Conservation (phyloP, 805 yeast species). For the Candida easanensis region DNA sequence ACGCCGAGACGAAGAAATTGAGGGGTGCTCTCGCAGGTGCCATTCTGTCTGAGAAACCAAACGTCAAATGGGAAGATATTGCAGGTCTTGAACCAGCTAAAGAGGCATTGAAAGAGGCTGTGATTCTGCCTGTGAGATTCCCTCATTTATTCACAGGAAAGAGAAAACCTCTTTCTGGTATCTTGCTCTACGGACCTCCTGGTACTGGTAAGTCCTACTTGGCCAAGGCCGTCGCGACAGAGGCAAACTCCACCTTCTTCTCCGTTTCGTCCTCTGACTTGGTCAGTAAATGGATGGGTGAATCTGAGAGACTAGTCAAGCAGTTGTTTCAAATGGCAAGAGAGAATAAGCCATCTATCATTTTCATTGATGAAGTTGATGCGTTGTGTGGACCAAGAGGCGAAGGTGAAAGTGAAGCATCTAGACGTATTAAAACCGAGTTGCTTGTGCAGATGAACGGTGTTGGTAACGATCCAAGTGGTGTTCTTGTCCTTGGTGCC, state of each 20-base stretch:
- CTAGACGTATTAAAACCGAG: slow-evolving; percentile 94
- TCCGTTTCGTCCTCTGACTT: slow-evolving; percentile 94
- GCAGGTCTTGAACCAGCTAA: slow-evolving; percentile 96
- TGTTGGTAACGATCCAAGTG: slow-evolving; percentile 91
- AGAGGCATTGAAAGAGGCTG: slow-evolving; percentile 96
- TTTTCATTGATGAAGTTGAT: slow-evolving; percentile 97
- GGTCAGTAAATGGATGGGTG: slow-evolving; percentile 99
- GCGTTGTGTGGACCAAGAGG: slow-evolving; percentile 98
- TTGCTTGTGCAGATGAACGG: slow-evolving; percentile 98
- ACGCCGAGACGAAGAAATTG: slow-evolving; percentile 81
- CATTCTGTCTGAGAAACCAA: slow-evolving; percentile 86
- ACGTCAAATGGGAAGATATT: slow-evolving; percentile 90
- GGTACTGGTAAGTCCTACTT: slow-evolving; percentile 97
- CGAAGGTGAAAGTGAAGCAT: slow-evolving; percentile 96
- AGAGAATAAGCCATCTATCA: slow-evolving; percentile 92
- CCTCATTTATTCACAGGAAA: slow-evolving; percentile 95
- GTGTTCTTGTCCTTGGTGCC: slow-evolving; percentile 94
- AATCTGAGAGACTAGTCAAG: slow-evolving; percentile 91
- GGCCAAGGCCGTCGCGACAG: slow-evolving; percentile 98
- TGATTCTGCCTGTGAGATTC: slow-evolving; percentile 90
- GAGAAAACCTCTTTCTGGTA: slow-evolving; percentile 90
- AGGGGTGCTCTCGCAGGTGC: slow-evolving; percentile 92
- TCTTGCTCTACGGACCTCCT: slow-evolving; percentile 86
- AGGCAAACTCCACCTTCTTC: slow-evolving; percentile 94
- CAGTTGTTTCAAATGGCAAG: slow-evolving; percentile 95